phyloP scores from a whole-genome alignment of 2,329 filamentous ascomycete species.

The Metarhizium rileyi region DNA sequence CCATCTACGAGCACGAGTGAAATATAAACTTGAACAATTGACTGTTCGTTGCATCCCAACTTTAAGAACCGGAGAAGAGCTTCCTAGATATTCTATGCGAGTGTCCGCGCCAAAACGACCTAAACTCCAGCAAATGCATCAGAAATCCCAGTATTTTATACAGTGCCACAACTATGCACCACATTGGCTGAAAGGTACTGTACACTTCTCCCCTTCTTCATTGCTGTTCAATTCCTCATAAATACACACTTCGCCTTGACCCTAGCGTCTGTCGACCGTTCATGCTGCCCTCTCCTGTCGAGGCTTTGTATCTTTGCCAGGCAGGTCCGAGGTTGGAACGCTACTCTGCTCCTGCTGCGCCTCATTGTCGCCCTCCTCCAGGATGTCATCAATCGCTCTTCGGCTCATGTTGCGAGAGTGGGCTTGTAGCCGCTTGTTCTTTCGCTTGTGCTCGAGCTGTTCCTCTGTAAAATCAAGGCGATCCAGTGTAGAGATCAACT shows the following conservation, averaged over 20 bases:
- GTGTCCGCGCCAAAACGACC: not conserved
- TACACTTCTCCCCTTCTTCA: not conserved
- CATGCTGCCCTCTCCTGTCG: not conserved
- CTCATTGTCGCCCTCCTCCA: constrained; percentile 8
- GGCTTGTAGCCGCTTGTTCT: constrained; percentile 14
- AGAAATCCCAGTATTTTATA: no score
- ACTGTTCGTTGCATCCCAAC: no score
- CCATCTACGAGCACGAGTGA: no score
- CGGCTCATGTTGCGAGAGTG: constrained; percentile 7
- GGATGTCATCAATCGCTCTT: constrained; percentile 8
- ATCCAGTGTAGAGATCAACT: constrained; percentile 43
- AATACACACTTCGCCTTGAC: not conserved
- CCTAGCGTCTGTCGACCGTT: not conserved
- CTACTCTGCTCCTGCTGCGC: constrained; percentile 13
- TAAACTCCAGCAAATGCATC: not conserved
- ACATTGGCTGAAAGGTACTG: not conserved
- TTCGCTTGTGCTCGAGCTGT: constrained; percentile 18
- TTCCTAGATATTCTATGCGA: not conserved
- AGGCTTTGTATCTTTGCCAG: not conserved
- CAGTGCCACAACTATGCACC: not conserved
- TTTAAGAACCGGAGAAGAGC: not conserved
- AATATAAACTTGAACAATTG: no score
- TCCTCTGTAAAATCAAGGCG: constrained; percentile 41
- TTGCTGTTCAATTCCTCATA: not conserved
- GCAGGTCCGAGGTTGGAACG: constrained; percentile 3